Percentiles rank a stretch among this genome's conserved stretches.
Evolutionary conservation across 495 filamentous ascomycete species (phyloP).

Genomic region (Acidomyces sp.): DNA sequence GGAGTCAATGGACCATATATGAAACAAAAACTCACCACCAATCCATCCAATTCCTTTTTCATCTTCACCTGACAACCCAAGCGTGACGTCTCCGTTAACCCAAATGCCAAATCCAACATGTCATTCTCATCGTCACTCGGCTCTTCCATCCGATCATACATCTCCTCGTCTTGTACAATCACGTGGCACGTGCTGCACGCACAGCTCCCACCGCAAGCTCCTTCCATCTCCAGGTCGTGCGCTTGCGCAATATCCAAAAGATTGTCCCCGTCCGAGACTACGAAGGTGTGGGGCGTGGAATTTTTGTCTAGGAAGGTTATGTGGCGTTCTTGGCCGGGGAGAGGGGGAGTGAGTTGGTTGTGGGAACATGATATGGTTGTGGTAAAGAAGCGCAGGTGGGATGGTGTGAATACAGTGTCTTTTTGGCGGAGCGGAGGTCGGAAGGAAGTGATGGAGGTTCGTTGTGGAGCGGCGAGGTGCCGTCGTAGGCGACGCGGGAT

Average conservation of each 20-base stretch:
- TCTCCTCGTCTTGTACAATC: slow-evolving; percentile 68
- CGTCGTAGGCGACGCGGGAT: too few relatives aligned
- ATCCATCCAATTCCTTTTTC: slow-evolving; percentile 74
- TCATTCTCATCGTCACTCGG: slow-evolving; percentile 97
- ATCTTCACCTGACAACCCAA: slow-evolving; percentile 90
- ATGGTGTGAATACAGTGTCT: too few relatives aligned
- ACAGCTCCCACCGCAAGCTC: slow-evolving; percentile 89
- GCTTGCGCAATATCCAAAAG: slow-evolving; percentile 87
- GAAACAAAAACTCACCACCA: slow-evolving; percentile 42
- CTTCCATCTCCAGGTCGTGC: slow-evolving; percentile 96
- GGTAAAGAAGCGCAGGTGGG: too few relatives aligned
- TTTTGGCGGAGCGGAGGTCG: too few relatives aligned
- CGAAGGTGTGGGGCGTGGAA: slow-evolving; percentile 55
- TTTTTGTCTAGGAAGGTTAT: slow-evolving; percentile 95
- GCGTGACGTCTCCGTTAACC: slow-evolving; percentile 89
- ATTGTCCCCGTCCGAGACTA: slow-evolving; percentile 78
- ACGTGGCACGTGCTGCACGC: slow-evolving; percentile 97
- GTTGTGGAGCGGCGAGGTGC: too few relatives aligned
- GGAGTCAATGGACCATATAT: neutral
- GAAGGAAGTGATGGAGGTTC: too few relatives aligned
- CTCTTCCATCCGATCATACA: slow-evolving; percentile 80
- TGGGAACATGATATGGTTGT: too few relatives aligned
- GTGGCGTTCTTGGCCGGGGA: slow-evolving; percentile 89
- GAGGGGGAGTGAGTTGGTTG: slow-evolving; percentile 70
- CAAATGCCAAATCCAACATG: slow-evolving; percentile 95